Evolutionary conservation across 257 asterid species (phyloP), one percentile per base, ranked within the genome.

Genomic region (Ilex asprella): DNA sequence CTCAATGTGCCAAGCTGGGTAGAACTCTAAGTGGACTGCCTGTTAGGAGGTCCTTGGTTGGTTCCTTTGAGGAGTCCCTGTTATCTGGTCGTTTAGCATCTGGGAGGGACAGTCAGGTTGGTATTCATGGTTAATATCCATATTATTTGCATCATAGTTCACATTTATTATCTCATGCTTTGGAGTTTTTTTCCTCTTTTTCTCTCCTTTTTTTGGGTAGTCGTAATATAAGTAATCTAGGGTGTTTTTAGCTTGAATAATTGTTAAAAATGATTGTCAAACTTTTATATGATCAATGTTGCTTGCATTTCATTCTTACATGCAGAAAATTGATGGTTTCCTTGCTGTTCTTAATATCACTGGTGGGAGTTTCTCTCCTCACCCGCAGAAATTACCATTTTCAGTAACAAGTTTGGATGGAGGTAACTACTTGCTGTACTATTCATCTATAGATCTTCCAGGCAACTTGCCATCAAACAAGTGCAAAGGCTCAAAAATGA

Each of bases 251-350:
- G 10, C 14, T 49, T 35, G 8, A 12, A 4, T 49, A 11, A 49
- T 7, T 8, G 13, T 7, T 44, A 8, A 44, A 44, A 12, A 49
- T 49, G 54, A 2, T 49, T 49, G 54, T 49, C 54, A 49, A 49
- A 35, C 8, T 49, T 3, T 11, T 12, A 49, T 49, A 15, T 49
- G 14, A 49, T 49, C 54, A 49, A 49, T 4, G 16, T 16, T 10
- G 41, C 41, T 35, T 35, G 7, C 41, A 35, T 7, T 62, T 56
- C 32, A 46, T 29, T 71, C 7, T 46, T 58, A 31, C 35, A 21
- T 79, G 84, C 93, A 91, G 97, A 87, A 74, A 80, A 80, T 91
- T 55, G 93, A 88, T 75, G 96, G 97, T 41, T 91, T 91, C 81
- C 96, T 87, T 50, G 97, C 95, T 27, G 85, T 91, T 56, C 78